Evolutionary conservation across 371 early-diverging fungal genomes (phyloP), one percentile per base, ranked within the genome.

Genomic region (Mortierella sp.): DNA sequence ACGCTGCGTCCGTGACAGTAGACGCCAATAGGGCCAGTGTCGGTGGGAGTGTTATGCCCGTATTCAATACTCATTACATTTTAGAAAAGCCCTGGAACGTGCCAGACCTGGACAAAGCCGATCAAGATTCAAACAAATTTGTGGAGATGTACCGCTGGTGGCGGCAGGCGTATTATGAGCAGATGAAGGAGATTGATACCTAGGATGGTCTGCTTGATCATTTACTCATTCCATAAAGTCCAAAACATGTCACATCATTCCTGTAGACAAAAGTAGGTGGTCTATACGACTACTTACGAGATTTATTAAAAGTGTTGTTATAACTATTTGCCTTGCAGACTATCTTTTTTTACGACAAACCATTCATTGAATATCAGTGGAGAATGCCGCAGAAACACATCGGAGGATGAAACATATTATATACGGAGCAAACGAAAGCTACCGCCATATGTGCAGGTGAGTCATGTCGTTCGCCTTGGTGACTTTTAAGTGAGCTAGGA

Each of bases 401-500:
- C 76, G 87, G 38, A 70, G 84, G 58, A 91, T 96, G 93, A 84
- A 86, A 28, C 76, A 87, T 22, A 82, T 96, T 36, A 93, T 95
- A 38, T 97, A 98, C 85, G 98, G 96, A 5, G 91, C 87, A 24
- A 92, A 89, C 52, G 91, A 94, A 76, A 92, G 95, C 5, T 98
- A 98, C 84, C 90, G 96, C 38, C 94, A 96, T 80, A 98, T 98
- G 98, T 98, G 98, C 88, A 87, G 94, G 83, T 91, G 74, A 70
- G 67, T 58, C 15, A 53, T 22, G 15, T 22, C 2, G 13, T 28
- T 11, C 36, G 60, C n/a, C 16, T 21, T 47, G 19, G 15, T 22
- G 41, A 21, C 32, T 36, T 47, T 11, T 38, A 52, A 52, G 15
- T 15, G 3, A 21, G 1, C 4, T 13, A 24, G 50, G 53, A 64